A percentile compares a stretch with the other conserved stretches of the same genome.
These are phyloP conservation scores for Cornus florida DNA, from an alignment of 148 eudicot genomes.

Conservation along the genomic window DNA sequence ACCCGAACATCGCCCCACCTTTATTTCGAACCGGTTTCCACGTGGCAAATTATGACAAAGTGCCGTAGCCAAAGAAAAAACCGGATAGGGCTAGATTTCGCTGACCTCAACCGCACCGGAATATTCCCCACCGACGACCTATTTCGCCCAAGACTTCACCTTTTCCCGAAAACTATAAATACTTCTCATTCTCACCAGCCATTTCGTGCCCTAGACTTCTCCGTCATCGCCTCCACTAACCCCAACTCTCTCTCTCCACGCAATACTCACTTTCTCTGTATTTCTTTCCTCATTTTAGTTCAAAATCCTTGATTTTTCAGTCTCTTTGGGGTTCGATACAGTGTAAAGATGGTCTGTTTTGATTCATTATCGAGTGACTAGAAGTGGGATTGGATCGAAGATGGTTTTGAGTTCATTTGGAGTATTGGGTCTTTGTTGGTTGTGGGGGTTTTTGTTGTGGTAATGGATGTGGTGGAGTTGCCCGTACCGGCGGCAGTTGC, in stretches of 20 bases:
- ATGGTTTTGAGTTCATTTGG: conserved; percentile 3
- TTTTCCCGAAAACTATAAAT: conserved; percentile 98
- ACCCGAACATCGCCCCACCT: not conserved
- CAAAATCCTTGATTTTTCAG: conserved; percentile 5
- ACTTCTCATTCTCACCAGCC: conserved; percentile 35
- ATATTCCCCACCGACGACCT: conserved; percentile 38
- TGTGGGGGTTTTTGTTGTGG: conserved; percentile 10
- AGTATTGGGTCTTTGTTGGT: not conserved
- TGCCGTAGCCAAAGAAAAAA: not conserved
- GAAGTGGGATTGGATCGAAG: conserved; percentile 6
- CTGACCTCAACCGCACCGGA: conserved; percentile 36
- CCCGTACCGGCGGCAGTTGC: conserved; percentile 33
- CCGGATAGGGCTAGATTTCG: not conserved
- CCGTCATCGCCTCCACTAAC: conserved; percentile 25
- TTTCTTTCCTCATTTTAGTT: conserved; percentile 7
- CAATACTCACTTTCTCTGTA: conserved; percentile 16
- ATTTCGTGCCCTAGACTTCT: conserved; percentile 60
- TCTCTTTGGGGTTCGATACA: not conserved
- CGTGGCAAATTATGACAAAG: conserved; percentile 14
- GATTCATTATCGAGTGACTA: not conserved
- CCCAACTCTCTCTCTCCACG: conserved; percentile 24
- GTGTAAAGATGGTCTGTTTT: conserved; percentile 8
- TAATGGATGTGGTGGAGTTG: conserved; percentile 48
- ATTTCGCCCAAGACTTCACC: conserved; percentile 17
- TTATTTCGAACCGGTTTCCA: conserved; percentile 7